Percentiles rank a stretch among this genome's conserved stretches.
Conservation (phyloP, 2,329 filamentous ascomycete genomes). For the Colletotrichum orchidophilum region DNA sequence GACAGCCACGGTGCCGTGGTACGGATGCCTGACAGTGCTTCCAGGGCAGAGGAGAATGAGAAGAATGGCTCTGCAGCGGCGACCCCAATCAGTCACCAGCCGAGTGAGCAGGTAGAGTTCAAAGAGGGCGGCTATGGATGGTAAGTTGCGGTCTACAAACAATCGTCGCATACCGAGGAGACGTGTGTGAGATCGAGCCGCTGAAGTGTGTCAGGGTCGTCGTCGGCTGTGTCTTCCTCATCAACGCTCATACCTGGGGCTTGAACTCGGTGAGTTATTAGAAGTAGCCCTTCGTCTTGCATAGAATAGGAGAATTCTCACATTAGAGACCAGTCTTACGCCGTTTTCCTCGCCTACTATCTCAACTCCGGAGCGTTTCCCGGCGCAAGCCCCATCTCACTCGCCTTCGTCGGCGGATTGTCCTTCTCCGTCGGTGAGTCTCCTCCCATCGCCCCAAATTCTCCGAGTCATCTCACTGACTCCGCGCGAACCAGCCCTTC, state of each 20-base stretch:
- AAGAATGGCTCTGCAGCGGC: conserved; percentile 14
- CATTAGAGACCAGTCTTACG: conserved; percentile 55
- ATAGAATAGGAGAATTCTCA: conserved; percentile 3
- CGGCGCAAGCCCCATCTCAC: conserved; percentile 70
- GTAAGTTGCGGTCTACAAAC: conserved; percentile 43
- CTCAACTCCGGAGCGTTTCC: conserved; percentile 68
- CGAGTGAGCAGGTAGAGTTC: conserved; percentile 43
- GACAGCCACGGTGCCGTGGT: conserved; percentile 26
- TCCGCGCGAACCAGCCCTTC: conserved; percentile 59
- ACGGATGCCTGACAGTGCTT: conserved; percentile 27
- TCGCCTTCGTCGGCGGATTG: conserved; percentile 81
- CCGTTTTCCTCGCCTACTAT: conserved; percentile 67
- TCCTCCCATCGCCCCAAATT: not conserved
- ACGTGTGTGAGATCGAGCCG: not conserved
- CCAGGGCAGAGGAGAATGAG: conserved; percentile 17
- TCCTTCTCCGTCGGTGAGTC: conserved; percentile 64
- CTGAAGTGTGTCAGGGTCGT: conserved; percentile 54
- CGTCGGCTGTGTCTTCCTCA: conserved; percentile 60
- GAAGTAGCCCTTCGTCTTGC: not conserved
- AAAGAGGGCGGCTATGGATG: conserved; percentile 70
- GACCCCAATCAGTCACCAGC: not conserved
- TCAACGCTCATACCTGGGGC: conserved; percentile 80
- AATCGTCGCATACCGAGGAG: not conserved
- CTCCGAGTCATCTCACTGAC: conserved; percentile 37
- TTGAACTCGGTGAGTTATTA: conserved; percentile 66